phyloP scores from a whole-genome alignment of 768 basidiomycete species.

The Termitomyces sp. region DNA sequence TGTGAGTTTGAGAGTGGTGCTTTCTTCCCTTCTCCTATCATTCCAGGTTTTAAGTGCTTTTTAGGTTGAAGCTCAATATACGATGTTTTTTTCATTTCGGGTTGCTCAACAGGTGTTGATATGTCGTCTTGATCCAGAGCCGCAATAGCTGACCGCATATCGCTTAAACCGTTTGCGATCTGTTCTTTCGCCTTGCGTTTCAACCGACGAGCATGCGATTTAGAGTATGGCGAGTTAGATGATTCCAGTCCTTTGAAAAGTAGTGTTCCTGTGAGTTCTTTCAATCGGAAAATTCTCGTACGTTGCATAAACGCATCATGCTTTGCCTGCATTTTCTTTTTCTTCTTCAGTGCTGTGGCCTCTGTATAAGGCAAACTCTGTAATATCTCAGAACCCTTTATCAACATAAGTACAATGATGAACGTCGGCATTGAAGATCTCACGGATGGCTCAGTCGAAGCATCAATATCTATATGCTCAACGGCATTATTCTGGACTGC shows the following conservation, averaged over 20 bases:
- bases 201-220: conserved; percentile 62
- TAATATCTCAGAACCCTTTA: conserved; percentile 41
- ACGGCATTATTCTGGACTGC: conserved; percentile 44
- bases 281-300: conserved; percentile 19
- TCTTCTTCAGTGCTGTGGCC: conserved; percentile 42
- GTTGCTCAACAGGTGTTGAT: conserved; percentile 8
- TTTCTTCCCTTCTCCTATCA: conserved; percentile 64
- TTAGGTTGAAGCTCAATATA: conserved; percentile 16
- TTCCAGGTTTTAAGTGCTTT: conserved; percentile 30
- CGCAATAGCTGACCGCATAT: conserved; percentile 49
- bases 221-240: conserved; percentile 54
- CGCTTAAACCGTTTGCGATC: conserved; percentile 42
- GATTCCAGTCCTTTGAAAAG: conserved; percentile 39
- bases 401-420: conserved; percentile 3
- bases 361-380: conserved; percentile 24
- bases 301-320: conserved; percentile 67
- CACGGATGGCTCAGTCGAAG: conserved; percentile 36
- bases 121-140: conserved; percentile 36
- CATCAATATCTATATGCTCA: conserved; percentile 42
- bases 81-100: conserved; percentile 12
- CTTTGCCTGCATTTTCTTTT: conserved; percentile 59
- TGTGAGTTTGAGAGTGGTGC: conserved; percentile 55
- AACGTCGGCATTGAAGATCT: conserved; percentile 6
- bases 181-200: conserved; percentile 67
- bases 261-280: neutral